phyloP scores from a whole-genome alignment of 805 yeast species.

The Huiozyma sinensis region DNA sequence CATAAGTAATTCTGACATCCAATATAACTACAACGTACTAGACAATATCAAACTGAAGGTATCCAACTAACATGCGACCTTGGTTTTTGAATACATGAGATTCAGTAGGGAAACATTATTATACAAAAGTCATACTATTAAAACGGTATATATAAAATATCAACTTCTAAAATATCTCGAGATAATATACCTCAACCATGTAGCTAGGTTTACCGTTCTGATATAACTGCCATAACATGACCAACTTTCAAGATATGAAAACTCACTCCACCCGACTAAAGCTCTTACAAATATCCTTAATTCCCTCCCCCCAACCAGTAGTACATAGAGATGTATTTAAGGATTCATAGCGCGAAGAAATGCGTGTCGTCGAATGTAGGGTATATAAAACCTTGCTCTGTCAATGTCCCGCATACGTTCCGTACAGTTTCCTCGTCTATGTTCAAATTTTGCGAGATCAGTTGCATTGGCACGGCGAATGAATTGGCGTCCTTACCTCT shows the following conservation, averaged over 20 bases:
- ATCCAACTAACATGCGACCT: too few species aligned
- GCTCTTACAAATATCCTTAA: neutral
- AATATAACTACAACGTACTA: too few species aligned
- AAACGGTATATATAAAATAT: too few species aligned
- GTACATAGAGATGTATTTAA: neutral
- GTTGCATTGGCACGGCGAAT: conserved; percentile 65
- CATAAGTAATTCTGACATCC: too few species aligned
- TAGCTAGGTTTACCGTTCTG: too few species aligned
- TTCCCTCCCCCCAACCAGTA: neutral
- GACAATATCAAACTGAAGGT: too few species aligned
- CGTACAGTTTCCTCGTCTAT: conserved; percentile 40
- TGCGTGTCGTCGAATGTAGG: conserved; percentile 59
- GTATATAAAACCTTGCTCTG: conserved; percentile 60
- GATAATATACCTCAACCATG: too few species aligned
- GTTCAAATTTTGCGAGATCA: conserved; percentile 47
- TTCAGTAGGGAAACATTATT: too few species aligned
- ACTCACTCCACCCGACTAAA: too few species aligned
- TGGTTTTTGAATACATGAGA: too few species aligned
- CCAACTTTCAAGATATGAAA: neutral
- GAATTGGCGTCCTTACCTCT: conserved; percentile 38
- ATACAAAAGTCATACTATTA: too few species aligned
- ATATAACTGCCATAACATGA: neutral
- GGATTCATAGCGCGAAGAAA: conserved; percentile 36
- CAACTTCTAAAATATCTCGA: too few species aligned
- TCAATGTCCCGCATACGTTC: conserved; percentile 40